A percentile compares a stretch with the other conserved stretches of the same genome.
These are phyloP conservation scores for Mesotaenium endlicherianum DNA, from an alignment of 139 green algal genomes.

Conservation along the genomic window DNA sequence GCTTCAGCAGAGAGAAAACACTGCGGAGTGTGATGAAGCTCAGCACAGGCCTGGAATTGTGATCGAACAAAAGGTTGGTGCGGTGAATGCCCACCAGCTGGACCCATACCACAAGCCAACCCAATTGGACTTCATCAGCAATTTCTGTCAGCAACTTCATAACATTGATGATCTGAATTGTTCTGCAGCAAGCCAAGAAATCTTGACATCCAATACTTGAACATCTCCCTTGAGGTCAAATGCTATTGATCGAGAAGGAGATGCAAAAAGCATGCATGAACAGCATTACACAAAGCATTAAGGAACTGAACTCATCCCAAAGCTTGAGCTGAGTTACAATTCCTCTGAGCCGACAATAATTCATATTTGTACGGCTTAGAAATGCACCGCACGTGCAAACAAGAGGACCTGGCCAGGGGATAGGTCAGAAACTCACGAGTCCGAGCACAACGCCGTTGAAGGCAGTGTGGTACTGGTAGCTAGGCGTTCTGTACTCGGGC, in stretches of 20 bases:
- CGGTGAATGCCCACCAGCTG: background rate
- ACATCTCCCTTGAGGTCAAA: background rate
- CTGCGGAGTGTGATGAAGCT: background rate
- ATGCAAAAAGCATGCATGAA: background rate
- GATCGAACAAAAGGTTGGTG: background rate
- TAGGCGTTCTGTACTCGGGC: constrained; percentile 7
- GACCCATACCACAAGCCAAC: background rate
- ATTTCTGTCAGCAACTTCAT: background rate
- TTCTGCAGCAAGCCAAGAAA: background rate
- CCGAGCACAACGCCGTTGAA: constrained; percentile 33
- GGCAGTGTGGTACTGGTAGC: constrained; percentile 4
- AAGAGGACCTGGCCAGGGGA: background rate
- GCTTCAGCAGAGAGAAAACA: background rate
- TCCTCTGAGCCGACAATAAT: background rate
- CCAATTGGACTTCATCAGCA: background rate
- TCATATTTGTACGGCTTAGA: background rate
- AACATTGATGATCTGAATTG: background rate
- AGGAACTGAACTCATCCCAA: background rate
- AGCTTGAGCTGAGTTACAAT: background rate
- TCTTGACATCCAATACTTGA: background rate
- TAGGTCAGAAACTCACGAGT: constrained; percentile 9
- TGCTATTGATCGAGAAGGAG: background rate
- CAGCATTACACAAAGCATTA: background rate
- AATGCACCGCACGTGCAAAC: background rate
- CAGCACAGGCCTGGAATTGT: background rate